phyloP scores from a whole-genome alignment of 495 filamentous ascomycete genomes.

The Daldinia childiae region DNA sequence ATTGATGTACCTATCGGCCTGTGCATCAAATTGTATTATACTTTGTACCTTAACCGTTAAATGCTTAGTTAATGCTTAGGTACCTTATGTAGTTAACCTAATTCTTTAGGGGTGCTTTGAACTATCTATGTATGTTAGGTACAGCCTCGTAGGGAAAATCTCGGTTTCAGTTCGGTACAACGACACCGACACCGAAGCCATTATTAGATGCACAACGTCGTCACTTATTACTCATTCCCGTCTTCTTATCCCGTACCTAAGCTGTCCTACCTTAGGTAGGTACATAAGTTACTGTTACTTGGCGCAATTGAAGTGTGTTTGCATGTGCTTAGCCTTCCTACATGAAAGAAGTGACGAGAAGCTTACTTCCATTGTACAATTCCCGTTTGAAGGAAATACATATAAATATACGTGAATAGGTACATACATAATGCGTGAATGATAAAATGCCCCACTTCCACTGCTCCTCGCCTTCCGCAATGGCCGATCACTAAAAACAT shows the following conservation, averaged over 20 bases:
- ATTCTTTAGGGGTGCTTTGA: background rate
- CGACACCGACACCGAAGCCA: background rate
- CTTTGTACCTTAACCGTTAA: too few relatives aligned
- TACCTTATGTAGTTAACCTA: too few relatives aligned
- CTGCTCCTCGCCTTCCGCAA: constrained; percentile 23
- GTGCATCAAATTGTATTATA: background rate
- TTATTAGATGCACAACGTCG: constrained; percentile 7
- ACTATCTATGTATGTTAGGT: too few relatives aligned
- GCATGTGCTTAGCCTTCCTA: background rate
- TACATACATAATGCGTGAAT: constrained; percentile 6
- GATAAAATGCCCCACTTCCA: constrained; percentile 15
- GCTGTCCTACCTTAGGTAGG: background rate
- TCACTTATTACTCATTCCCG: background rate
- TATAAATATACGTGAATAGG: background rate
- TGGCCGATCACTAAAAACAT: constrained; percentile 22
- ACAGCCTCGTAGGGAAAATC: constrained; percentile 5
- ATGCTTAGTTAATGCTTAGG: too few relatives aligned
- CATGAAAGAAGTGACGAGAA: background rate
- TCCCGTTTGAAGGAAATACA: background rate
- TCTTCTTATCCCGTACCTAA: background rate
- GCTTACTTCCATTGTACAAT: background rate
- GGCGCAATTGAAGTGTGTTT: background rate
- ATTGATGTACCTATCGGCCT: background rate
- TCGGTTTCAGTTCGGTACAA: constrained; percentile 19
- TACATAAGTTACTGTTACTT: background rate